A percentile compares a stretch with the other conserved stretches of the same genome.
Evolutionary conservation across 352 stramenopile genomes (phyloP).

Genomic region (Aphanomyces astaci): DNA sequence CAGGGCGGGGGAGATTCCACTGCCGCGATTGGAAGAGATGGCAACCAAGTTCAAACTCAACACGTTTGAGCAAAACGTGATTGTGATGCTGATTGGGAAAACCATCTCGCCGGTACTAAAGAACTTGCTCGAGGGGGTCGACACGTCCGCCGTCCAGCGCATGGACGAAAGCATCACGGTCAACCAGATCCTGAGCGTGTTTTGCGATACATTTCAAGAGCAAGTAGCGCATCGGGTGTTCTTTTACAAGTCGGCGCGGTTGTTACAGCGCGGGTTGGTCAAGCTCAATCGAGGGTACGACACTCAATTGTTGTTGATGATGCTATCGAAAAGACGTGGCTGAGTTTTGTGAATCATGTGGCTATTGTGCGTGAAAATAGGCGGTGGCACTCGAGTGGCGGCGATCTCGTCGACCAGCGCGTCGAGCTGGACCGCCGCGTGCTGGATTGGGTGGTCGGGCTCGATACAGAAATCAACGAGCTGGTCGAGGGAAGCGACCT

Average conservation of each 20-base stretch:
- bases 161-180: conserved; percentile 88
- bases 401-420: conserved; percentile 81
- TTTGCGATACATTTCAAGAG: conserved; percentile 84
- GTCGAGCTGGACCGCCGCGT: conserved; percentile 79
- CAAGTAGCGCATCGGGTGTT: conserved; percentile 78
- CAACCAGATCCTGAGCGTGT: conserved; percentile 81
- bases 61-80: conserved; percentile 83
- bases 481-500: conserved; percentile 82
- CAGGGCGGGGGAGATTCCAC: conserved; percentile 37
- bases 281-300: conserved; percentile 57
- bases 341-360: not conserved
- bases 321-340: too few species aligned
- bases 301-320: too few species aligned
- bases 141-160: conserved; percentile 74
- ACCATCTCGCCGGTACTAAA: conserved; percentile 86
- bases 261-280: conserved; percentile 66
- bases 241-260: conserved; percentile 83
- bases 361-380: not conserved
- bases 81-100: conserved; percentile 86
- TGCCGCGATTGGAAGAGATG: conserved; percentile 72
- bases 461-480: conserved; percentile 87
- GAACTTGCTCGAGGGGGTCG: conserved; percentile 78
- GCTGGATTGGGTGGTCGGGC: conserved; percentile 78
- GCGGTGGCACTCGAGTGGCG: conserved; percentile 72
- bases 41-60: conserved; percentile 74